Percentiles rank a stretch among this genome's conserved stretches.
phyloP scores from a whole-genome alignment of 495 filamentous ascomycete genomes.

The Penicillium atrosanguineum region DNA sequence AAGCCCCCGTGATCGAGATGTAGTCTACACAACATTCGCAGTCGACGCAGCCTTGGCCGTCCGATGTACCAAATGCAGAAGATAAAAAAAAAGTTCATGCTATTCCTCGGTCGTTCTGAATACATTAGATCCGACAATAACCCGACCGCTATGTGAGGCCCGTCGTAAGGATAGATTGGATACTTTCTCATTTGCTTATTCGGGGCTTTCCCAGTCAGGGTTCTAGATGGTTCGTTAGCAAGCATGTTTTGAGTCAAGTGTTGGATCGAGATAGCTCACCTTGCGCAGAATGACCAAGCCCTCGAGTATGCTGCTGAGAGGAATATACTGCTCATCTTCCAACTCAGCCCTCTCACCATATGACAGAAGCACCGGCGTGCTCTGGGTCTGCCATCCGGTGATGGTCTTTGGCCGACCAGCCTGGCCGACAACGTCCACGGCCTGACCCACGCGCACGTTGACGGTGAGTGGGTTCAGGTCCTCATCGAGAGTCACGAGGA shows the following conservation, averaged over 20 bases:
- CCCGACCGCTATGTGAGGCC: constrained; percentile 18
- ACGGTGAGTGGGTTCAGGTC: constrained; percentile 89
- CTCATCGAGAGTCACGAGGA: constrained; percentile 94
- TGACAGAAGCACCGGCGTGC: constrained; percentile 88
- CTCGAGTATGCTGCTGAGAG: constrained; percentile 85
- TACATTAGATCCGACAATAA: constrained; percentile 40
- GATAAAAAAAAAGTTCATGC: constrained; percentile 22
- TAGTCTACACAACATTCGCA: constrained; percentile 11
- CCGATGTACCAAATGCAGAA: constrained; percentile 12
- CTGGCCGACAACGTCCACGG: constrained; percentile 96
- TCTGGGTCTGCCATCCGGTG: constrained; percentile 99
- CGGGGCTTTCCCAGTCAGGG: constrained; percentile 51
- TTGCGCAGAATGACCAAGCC: constrained; percentile 95
- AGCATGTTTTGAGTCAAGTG: not conserved
- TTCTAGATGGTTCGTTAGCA: constrained; percentile 43
- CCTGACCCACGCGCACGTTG: constrained; percentile 95
- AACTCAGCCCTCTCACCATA: constrained; percentile 94
- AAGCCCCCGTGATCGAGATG: not conserved
- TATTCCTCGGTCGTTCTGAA: constrained; percentile 41
- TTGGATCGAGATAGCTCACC: constrained; percentile 52
- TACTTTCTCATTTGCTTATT: constrained; percentile 29
- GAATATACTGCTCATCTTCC: constrained; percentile 96
- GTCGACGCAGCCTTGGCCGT: not conserved
- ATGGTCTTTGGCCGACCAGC: constrained; percentile 98
- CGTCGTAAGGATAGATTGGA: constrained; percentile 15